Base-by-base conservation (phyloP, 441 rosid species). In the Macaranga tanarius region DNA sequence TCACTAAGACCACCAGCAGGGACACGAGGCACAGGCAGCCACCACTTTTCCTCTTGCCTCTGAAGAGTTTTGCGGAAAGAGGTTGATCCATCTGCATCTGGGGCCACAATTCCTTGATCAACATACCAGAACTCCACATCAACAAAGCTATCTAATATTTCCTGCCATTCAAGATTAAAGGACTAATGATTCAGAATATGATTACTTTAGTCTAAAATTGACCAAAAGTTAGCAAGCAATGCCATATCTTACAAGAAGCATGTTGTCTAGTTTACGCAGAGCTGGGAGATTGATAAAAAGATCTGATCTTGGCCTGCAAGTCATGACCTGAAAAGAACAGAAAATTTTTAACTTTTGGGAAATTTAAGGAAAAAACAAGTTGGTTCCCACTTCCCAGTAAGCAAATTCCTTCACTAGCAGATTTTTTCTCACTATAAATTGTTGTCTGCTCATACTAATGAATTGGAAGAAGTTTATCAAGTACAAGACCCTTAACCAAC, bases 21-120 rank as follows among this genome's bases (percentile, higher is more conserved):
- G 54, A 95, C 88, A 42, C 94, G 89, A 65, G 99, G 99, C 48
- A 95, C 92, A 0, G 99, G 98, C 26, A 95, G 87, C 99, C 99
- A 95, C 99, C 99, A 95, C 77, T 95, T 95, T 65, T 93, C 98
- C 79, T 91, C 99, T 74, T 93, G 98, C 58, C 98, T 92, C 80
- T 89, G 96, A 65, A 93, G 79, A 22, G 89, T 80, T 78, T 78
- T 89, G 5, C 88, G 82, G 45, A 90, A 93, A 34, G 99, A 90
- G 12, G 89, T 23, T 31, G 99, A 89, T 16, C 92, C 96, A 52
- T 89, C 93, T 50, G 90, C 81, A 56, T 89, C 97, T 44, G 86
- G 79, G 2, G 92, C 88, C 67, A 88, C 72, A 77, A 93, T 90
- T 67, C 97, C 99, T 81, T 93, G 96, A 60, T 93, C 97, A 67